Evolutionary conservation across 2,329 filamentous ascomycete species (phyloP), one percentile per base, ranked within the genome.

Genomic region (Pseudocercospora pini-densiflorae): DNA sequence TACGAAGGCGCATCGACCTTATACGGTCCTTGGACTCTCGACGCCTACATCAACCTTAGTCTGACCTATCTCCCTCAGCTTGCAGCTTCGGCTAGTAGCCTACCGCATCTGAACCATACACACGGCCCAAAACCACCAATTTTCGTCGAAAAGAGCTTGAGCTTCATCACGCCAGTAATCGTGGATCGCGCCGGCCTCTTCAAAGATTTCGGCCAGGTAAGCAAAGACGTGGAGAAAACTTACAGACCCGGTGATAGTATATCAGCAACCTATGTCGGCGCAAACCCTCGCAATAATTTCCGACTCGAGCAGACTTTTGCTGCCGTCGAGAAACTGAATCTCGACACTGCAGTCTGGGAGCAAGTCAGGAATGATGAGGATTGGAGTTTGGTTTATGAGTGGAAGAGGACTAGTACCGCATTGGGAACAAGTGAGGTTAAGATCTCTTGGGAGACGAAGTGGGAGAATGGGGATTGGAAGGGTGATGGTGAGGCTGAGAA

Each of bases 1-100:
- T 97, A 97, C 79, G 94, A 98, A 81, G 94, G 94, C n/a, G 94
- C 92, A 0, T 94, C 91, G 6, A 98, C 94, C 0, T 87, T 98
- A 1, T 95, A 92, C 77, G 94, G 94, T 0, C 91, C 87, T 1
- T 88, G 93, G 78, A 92, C 93, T 0, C 85, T 97, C 10, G 88
- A 91, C 40, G 94, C 93, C 0, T 95, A 95, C 81, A 92, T 97
- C 81, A 94, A 96, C 78, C 84, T 94, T 51, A 94, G 92, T 0
- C 83, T 93, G n/a, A 86, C 84, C 0, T 88, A 90, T 77, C 86
- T 95, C 3, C 85, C 84, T 16, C 90, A 90, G 76, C 86, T 96
- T 3, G 83, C 83, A 10, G 81, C 82, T 54, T 66, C 72, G 1
- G 62, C 73, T 1, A 67, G 69, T 29, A 36, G 60, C 12, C 84